A percentile compares a stretch with the other conserved stretches of the same genome.
Evolutionary conservation across 371 early-diverging fungal species (phyloP).

Genomic region (Syncephalis fuscata): DNA sequence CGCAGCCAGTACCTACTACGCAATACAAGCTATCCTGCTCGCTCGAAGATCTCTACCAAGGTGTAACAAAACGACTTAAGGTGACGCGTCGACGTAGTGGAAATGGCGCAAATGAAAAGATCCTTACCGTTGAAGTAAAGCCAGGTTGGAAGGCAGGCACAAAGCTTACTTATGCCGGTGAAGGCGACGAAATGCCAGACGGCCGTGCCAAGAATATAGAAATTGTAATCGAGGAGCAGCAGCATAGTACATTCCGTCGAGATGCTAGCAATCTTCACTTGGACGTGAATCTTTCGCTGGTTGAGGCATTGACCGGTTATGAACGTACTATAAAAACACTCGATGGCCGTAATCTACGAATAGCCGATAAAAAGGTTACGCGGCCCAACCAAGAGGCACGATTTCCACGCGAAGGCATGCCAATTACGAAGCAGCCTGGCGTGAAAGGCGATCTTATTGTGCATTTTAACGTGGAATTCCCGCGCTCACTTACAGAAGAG

Average conservation of each 20-base stretch:
- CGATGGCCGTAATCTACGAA: slow-evolving; percentile 52
- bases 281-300: slow-evolving; percentile 43
- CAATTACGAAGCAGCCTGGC: slow-evolving; percentile 67
- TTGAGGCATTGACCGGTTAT: slow-evolving; percentile 76
- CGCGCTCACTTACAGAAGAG: slow-evolving; percentile 35
- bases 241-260: slow-evolving; percentile 71
- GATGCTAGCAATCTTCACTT: slow-evolving; percentile 76
- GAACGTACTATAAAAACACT: slow-evolving; percentile 52
- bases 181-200: slow-evolving; percentile 82
- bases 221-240: slow-evolving; percentile 89
- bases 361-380: slow-evolving; percentile 35
- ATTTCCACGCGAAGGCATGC: slow-evolving; percentile 82
- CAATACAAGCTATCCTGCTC: slow-evolving; percentile 53
- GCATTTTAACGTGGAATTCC: slow-evolving; percentile 64
- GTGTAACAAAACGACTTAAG: slow-evolving; percentile 81
- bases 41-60: slow-evolving; percentile 89
- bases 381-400: slow-evolving; percentile 62
- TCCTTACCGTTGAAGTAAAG: slow-evolving; percentile 74
- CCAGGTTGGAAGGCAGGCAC: slow-evolving; percentile 98
- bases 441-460: slow-evolving; percentile 76
- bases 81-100: slow-evolving; percentile 53
- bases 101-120: slow-evolving; percentile 55
- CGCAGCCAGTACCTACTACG: slow-evolving; percentile 22
- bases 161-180: slow-evolving; percentile 81
- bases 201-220: slow-evolving; percentile 80